These are phyloP conservation scores for Leishmania tropica DNA, from an alignment of 208 protist species.

Conservation along the genomic window DNA sequence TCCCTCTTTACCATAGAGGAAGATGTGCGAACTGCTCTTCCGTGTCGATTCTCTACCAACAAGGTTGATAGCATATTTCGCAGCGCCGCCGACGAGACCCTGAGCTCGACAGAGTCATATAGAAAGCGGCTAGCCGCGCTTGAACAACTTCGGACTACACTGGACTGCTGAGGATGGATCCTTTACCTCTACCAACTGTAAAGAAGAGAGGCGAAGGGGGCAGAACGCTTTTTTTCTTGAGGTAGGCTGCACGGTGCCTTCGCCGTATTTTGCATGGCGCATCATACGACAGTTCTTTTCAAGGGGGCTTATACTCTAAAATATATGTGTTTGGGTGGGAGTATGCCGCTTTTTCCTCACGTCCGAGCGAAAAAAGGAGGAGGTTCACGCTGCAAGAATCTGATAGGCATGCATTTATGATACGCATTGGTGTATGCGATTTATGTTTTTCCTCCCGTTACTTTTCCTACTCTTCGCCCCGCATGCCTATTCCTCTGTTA, in stretches of 20 bases:
- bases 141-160: slow-evolving; percentile 12
- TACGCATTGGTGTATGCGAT: neutral
- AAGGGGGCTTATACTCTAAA: neutral
- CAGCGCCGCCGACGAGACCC: neutral
- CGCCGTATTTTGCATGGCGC: neutral
- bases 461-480: neutral
- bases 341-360: neutral
- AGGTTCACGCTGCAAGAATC: neutral
- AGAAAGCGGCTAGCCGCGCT: slow-evolving; percentile 14
- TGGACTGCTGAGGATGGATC: slow-evolving; percentile 18
- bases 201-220: neutral
- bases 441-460: neutral
- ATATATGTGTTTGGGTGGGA: neutral
- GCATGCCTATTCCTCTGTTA: neutral
- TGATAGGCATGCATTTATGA: neutral
- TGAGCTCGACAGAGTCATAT: slow-evolving; percentile 3
- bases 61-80: slow-evolving; percentile 8
- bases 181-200: neutral
- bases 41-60: slow-evolving; percentile 26
- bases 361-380: neutral
- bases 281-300: neutral
- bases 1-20: slow-evolving; percentile 28
- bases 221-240: neutral
- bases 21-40: slow-evolving; percentile 11
- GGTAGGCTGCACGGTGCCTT: neutral